Evolutionary conservation across 805 yeast genomes (phyloP).

Genomic region (Debaryomyces hansenii): DNA sequence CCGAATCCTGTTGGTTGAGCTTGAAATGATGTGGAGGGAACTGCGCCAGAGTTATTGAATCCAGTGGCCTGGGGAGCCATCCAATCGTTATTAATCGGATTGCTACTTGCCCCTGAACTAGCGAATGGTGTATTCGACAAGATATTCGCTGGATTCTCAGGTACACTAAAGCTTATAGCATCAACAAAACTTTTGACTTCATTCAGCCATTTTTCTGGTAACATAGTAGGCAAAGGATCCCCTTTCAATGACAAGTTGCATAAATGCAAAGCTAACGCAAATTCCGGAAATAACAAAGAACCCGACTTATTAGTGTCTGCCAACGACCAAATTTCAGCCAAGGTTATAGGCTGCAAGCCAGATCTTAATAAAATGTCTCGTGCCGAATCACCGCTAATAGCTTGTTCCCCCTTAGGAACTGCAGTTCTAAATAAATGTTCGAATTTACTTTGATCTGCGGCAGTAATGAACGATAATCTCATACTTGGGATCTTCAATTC

Average conservation of each 20-base stretch:
- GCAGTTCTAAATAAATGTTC: conserved; percentile 81
- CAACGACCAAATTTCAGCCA: conserved; percentile 87
- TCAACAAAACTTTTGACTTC: conserved; percentile 91
- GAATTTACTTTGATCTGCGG: conserved; percentile 81
- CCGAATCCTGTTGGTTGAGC: conserved; percentile 38
- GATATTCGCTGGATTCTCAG: conserved; percentile 49
- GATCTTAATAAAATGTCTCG: conserved; percentile 79
- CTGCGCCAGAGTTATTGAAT: conserved; percentile 7
- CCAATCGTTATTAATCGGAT: conserved; percentile 23
- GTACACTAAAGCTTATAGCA: conserved; percentile 77
- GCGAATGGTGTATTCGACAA: conserved; percentile 49
- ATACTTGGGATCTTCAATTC: conserved; percentile 69
- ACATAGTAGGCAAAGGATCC: conserved; percentile 66
- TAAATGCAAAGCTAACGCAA: conserved; percentile 86
- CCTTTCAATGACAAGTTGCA: conserved; percentile 79
- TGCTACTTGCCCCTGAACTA: conserved; percentile 17
- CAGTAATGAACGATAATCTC: conserved; percentile 80
- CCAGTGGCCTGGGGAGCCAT: conserved; percentile 35
- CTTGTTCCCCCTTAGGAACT: conserved; percentile 67
- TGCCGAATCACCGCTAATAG: conserved; percentile 72
- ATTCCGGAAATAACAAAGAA: conserved; percentile 84
- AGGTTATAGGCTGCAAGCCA: conserved; percentile 66
- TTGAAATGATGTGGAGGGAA: conserved; percentile 32
- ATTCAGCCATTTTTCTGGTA: conserved; percentile 72
- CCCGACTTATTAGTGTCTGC: conserved; percentile 91